Evolutionary conservation across 805 yeast species (phyloP), one percentile per base, ranked within the genome.

Genomic region (Ogataea pini): DNA sequence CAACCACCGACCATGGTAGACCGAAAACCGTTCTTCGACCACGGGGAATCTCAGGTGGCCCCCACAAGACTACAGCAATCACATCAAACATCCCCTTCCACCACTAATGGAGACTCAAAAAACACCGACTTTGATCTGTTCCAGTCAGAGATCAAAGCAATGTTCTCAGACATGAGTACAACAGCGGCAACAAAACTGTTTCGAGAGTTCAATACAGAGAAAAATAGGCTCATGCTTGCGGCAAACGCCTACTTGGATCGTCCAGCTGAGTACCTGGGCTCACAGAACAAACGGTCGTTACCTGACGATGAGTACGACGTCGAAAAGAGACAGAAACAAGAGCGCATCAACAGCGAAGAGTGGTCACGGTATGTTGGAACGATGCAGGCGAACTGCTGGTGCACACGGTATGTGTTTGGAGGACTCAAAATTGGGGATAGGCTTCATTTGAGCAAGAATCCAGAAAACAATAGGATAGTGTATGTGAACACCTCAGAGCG

Each of bases 351-450:
- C 36, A 14, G 5, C 18, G 36, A 9, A 13, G 5, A 7, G 14
- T 61, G 68, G 68, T 37, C 44, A 25, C 52, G 54, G 38, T 84
- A 73, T 55, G 72, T 86, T 25, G 92, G 92, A 0, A 70, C 85
- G 0, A 49, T 84, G 9, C 77, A 77, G 49, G 77, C 80, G 1
- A 76, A 76, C 44, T 87, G 86, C 2, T 82, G 86, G 85, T 86
- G 90, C 10, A 85, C 90, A 0, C 68, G 91, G 50, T 86, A 88
- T 0, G 77, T 82, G 0, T 54, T 74, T 20, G 72, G 69, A 22
- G 74, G 78, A 0, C 62, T 80, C 1, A 63, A 71, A 19, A 77
- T 72, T 56, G 75, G 76, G 1, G 73, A 82, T 47, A 54, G 36
- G 28, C 31, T 63, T 9, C 34, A 19, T 14, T 43, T 63, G 16